phyloP scores from a whole-genome alignment of 2,329 filamentous ascomycete genomes.

The Ilyonectria robusta region DNA sequence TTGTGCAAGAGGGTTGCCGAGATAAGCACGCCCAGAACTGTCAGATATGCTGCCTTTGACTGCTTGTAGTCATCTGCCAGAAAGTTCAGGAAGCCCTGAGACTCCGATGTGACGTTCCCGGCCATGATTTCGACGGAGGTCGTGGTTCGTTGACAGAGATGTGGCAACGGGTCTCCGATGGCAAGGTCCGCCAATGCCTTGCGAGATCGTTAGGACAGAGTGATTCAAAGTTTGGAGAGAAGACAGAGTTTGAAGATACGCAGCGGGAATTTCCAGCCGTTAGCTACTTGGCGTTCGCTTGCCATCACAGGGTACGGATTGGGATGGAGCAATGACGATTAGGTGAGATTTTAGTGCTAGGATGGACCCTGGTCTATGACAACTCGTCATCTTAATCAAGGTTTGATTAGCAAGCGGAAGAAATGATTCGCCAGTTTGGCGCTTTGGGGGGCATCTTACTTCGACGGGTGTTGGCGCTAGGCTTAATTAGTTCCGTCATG shows the following conservation, averaged over 20 bases:
- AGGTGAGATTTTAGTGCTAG: constrained; percentile 2
- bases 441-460: too few relatives aligned
- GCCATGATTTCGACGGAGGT: neutral
- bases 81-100: constrained; percentile 21
- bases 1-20: constrained; percentile 7
- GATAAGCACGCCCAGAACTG: constrained; percentile 6
- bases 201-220: neutral
- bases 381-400: too few relatives aligned
- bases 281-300: neutral
- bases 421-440: too few relatives aligned
- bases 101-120: neutral
- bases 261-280: neutral
- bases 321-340: neutral
- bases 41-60: constrained; percentile 27
- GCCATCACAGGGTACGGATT: neutral
- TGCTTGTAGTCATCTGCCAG: constrained; percentile 22
- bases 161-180: neutral
- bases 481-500: too few relatives aligned
- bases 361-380: too few relatives aligned
- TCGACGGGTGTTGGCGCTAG: too few relatives aligned
- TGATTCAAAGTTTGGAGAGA: neutral
- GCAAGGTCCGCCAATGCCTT: neutral
- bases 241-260: neutral
- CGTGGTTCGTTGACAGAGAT: neutral
- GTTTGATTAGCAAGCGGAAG: too few relatives aligned